These are phyloP conservation scores for Solanum pimpinellifolium DNA, from an alignment of 257 asterid genomes.

Conservation along the genomic window DNA sequence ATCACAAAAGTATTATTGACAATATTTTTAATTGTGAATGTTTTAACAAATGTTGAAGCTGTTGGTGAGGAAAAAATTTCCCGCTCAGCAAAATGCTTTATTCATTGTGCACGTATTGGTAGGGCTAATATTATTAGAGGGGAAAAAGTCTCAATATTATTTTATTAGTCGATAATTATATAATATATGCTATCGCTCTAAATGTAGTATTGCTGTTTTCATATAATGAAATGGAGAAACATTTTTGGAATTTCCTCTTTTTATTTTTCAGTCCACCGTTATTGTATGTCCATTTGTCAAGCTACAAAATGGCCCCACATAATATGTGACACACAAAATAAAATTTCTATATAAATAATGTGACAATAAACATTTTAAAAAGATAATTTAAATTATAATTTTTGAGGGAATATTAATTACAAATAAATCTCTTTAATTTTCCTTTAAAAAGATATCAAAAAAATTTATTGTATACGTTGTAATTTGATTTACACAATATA, in stretches of 20 bases:
- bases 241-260: background rate
- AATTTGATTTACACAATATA: too few species aligned
- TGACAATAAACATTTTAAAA: too few species aligned
- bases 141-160: fast-evolving
- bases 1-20: background rate
- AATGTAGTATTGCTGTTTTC: background rate
- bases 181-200: background rate
- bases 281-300: background rate
- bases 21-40: background rate
- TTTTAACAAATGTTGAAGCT: background rate
- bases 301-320: too few species aligned
- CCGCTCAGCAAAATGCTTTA: background rate
- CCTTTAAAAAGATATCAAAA: too few species aligned
- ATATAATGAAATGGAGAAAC: background rate
- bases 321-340: too few species aligned
- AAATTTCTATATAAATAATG: too few species aligned
- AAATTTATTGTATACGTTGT: too few species aligned
- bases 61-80: background rate
- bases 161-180: background rate
- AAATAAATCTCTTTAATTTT: too few species aligned
- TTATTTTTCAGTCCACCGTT: background rate
- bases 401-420: too few species aligned
- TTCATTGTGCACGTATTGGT: background rate
- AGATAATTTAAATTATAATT: too few species aligned
- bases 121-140: background rate